Percentiles rank a stretch among this genome's conserved stretches.
These are phyloP conservation scores for Paralagenidium karlingii DNA, from an alignment of 352 stramenopile genomes.

Conservation along the genomic window DNA sequence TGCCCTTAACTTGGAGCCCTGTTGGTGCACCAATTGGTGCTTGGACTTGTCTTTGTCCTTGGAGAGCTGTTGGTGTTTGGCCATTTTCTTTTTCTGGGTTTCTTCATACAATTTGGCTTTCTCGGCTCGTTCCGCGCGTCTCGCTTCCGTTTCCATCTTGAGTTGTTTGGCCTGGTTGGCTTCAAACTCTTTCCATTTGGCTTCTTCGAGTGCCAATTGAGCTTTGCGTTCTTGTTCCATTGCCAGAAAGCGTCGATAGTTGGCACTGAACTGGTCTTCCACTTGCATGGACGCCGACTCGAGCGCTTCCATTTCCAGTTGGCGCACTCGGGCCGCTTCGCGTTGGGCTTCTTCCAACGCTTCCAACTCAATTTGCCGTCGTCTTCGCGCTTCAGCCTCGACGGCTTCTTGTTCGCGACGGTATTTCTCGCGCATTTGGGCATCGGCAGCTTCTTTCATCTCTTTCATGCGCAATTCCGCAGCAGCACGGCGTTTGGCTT, in stretches of 20 bases:
- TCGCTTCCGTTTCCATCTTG: slow-evolving; percentile 22
- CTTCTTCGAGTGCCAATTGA: slow-evolving; percentile 44
- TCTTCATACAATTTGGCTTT: no score
- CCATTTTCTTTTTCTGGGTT: no score
- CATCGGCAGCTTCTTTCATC: slow-evolving; percentile 47
- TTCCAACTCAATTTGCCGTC: slow-evolving; percentile 23
- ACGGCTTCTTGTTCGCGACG: no score
- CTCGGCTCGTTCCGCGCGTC: slow-evolving; percentile 33
- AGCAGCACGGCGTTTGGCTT: slow-evolving; percentile 16
- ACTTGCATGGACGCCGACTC: slow-evolving; percentile 31
- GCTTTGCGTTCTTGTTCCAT: slow-evolving; percentile 20
- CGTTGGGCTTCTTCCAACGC: no score
- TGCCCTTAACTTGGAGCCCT: no score
- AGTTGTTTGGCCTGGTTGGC: slow-evolving; percentile 31
- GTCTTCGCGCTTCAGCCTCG: slow-evolving; percentile 13
- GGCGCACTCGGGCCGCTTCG: no score
- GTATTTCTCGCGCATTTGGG: slow-evolving; percentile 33
- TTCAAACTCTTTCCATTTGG: slow-evolving; percentile 46
- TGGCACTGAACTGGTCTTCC: slow-evolving; percentile 25
- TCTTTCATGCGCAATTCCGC: slow-evolving; percentile 43
- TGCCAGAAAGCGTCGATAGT: slow-evolving; percentile 19
- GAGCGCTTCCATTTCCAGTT: slow-evolving; percentile 23
- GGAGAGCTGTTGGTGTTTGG: no score
- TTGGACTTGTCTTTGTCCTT: no score
- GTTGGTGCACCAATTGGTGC: no score